These are phyloP conservation scores for Coemansia sp. DNA, from an alignment of 192 early-diverging fungal genomes.

Conservation along the genomic window DNA sequence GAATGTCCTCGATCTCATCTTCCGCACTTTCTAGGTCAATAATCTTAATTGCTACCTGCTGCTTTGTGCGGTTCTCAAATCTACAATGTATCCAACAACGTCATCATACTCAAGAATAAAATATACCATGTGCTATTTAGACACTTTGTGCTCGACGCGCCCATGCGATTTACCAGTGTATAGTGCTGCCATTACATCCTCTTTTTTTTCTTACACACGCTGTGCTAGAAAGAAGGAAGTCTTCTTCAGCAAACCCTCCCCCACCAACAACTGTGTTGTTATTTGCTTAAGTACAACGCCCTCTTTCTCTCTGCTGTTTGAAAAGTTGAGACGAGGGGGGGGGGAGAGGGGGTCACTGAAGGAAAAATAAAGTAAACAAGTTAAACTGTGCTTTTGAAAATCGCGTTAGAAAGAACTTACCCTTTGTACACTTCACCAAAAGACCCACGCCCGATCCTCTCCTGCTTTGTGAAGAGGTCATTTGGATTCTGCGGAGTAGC, in stretches of 20 bases:
- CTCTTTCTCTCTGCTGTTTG: neutral
- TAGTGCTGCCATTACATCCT: conserved; percentile 6
- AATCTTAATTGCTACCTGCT: conserved; percentile 91
- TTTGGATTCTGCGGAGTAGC: conserved; percentile 49
- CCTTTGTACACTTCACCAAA: conserved; percentile 85
- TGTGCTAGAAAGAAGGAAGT: neutral
- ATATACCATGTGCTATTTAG: neutral
- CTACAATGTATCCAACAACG: conserved; percentile 13
- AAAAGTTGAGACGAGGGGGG: neutral
- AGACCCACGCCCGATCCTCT: conserved; percentile 62
- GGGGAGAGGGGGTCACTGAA: conserved; percentile 1
- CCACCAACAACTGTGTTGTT: neutral
- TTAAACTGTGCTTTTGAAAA: neutral
- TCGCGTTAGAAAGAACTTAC: conserved; percentile 44
- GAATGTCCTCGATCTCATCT: conserved; percentile 99
- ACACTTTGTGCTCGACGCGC: neutral
- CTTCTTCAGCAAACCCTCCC: neutral
- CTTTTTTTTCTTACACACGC: neutral
- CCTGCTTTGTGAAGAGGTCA: conserved; percentile 57
- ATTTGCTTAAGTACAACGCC: neutral
- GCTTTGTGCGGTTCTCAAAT: conserved; percentile 54
- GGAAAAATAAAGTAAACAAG: conserved; percentile 2
- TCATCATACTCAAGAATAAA: neutral
- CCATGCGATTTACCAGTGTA: neutral
- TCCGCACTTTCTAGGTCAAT: conserved; percentile 96